phyloP scores from a whole-genome alignment of 163 green algal genomes.

The Trebouxiophyceae sp. region DNA sequence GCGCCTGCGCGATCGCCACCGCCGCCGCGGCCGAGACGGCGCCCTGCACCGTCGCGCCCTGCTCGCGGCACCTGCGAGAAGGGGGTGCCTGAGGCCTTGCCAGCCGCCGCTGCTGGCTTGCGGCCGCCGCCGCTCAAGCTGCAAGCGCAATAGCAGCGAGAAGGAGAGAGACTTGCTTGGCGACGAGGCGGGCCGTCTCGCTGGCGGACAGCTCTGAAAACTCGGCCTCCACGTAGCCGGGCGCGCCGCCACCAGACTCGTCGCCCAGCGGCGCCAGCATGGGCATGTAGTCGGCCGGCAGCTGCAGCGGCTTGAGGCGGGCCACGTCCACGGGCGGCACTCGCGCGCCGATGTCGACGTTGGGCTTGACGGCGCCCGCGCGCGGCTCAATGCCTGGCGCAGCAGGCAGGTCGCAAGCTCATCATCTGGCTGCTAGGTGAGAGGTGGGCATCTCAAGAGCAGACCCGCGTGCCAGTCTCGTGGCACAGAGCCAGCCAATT shows the following conservation, averaged over 20 bases:
- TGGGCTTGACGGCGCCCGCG: neutral
- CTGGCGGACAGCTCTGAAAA: conserved; percentile 11
- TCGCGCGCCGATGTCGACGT: too few species aligned
- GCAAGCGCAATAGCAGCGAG: neutral
- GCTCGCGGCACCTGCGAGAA: conserved; percentile 18
- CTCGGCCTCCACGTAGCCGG: neutral
- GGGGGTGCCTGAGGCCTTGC: too few species aligned
- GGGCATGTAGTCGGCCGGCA: conserved; percentile 2
- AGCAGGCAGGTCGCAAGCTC: too few species aligned
- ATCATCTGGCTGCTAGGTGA: too few species aligned
- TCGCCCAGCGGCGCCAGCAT: neutral
- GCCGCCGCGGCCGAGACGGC: conserved; percentile 11
- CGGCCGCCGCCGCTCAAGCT: too few species aligned
- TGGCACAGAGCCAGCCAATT: neutral
- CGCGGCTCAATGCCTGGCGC: neutral
- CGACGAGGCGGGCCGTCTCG: neutral
- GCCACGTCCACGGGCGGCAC: neutral
- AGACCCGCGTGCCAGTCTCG: too few species aligned
- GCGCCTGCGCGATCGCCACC: conserved; percentile 8
- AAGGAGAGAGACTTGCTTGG: conserved; percentile 2
- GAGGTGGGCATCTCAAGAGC: too few species aligned
- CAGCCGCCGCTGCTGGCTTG: too few species aligned
- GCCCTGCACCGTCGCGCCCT: conserved; percentile 8
- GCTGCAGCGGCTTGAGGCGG: neutral
- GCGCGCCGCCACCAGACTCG: neutral